Percentiles rank a stretch among this genome's conserved stretches.
Evolutionary conservation across 2,329 filamentous ascomycete species (phyloP).

Genomic region (Paraphoma chrysanthemicola): DNA sequence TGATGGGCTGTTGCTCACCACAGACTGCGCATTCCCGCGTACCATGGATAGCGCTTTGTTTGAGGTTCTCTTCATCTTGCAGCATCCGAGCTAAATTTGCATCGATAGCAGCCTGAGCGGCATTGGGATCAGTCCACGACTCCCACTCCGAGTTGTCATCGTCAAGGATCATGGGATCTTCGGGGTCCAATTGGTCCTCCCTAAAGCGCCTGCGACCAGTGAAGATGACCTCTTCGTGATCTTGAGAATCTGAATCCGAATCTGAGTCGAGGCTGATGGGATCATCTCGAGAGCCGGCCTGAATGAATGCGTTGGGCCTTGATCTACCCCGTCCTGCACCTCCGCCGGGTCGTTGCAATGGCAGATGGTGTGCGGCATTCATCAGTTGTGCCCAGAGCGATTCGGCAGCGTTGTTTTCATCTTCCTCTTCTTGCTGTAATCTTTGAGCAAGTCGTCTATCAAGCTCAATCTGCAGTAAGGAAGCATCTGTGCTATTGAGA

Average conservation of each 20-base stretch:
- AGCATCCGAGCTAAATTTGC: constrained; percentile 12
- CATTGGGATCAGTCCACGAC: background rate
- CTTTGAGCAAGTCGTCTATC: constrained; percentile 6
- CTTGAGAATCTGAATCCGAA: constrained; percentile 6
- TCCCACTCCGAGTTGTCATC: background rate
- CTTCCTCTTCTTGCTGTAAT: background rate
- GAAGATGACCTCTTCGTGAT: background rate
- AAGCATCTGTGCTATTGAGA: background rate
- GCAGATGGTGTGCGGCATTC: background rate
- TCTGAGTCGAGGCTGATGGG: constrained; percentile 8
- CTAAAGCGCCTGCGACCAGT: background rate
- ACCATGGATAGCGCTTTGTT: constrained; percentile 6
- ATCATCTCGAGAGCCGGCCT: constrained; percentile 10
- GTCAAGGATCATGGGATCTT: background rate
- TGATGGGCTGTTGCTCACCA: constrained; percentile 15
- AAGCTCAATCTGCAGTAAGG: constrained; percentile 3
- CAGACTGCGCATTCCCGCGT: constrained; percentile 28
- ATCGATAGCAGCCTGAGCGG: background rate
- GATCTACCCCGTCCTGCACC: background rate
- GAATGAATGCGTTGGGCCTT: background rate
- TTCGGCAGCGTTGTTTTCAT: background rate
- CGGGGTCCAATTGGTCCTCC: background rate
- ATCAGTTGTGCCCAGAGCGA: background rate
- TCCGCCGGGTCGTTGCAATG: background rate
- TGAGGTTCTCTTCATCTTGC: constrained; percentile 1